These are phyloP conservation scores for Rhizopus stolonifer DNA, from an alignment of 371 early-diverging fungal species.

Conservation along the genomic window DNA sequence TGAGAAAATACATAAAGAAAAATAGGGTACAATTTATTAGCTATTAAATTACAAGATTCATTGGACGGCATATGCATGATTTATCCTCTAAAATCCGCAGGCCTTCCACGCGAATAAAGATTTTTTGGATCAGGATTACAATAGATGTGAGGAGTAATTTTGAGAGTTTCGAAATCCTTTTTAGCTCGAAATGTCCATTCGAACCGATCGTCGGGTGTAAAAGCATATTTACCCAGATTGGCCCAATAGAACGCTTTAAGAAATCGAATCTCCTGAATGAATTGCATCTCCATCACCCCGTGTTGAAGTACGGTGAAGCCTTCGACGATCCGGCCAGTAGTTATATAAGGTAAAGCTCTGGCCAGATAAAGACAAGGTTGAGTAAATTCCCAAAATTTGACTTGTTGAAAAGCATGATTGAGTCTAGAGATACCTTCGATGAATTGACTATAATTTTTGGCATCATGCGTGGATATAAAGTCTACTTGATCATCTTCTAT, in stretches of 20 bases:
- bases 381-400: slow-evolving; percentile 50
- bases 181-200: slow-evolving; percentile 45
- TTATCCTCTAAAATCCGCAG: slow-evolving; percentile 21
- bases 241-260: slow-evolving; percentile 47
- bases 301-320: slow-evolving; percentile 43
- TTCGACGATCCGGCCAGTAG: slow-evolving; percentile 48
- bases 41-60: no score
- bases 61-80: no score
- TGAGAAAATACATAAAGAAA: no score
- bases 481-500: slow-evolving; percentile 36
- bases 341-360: slow-evolving; percentile 45
- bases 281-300: slow-evolving; percentile 46
- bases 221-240: slow-evolving; percentile 49
- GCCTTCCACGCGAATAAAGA: slow-evolving; percentile 20
- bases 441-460: slow-evolving; percentile 35
- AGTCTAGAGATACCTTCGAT: slow-evolving; percentile 35
- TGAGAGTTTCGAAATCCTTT: slow-evolving; percentile 28
- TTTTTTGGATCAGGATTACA: slow-evolving; percentile 42
- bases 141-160: slow-evolving; percentile 39
- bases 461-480: slow-evolving; percentile 21
- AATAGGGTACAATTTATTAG: no score
- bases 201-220: slow-evolving; percentile 36
- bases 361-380: slow-evolving; percentile 50
- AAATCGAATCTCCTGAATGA: slow-evolving; percentile 47
- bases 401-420: slow-evolving; percentile 46